Percentiles rank a stretch among this genome's conserved stretches.
These are phyloP conservation scores for Fusarium nodosum DNA, from an alignment of 2,329 filamentous ascomycete species.

Conservation along the genomic window DNA sequence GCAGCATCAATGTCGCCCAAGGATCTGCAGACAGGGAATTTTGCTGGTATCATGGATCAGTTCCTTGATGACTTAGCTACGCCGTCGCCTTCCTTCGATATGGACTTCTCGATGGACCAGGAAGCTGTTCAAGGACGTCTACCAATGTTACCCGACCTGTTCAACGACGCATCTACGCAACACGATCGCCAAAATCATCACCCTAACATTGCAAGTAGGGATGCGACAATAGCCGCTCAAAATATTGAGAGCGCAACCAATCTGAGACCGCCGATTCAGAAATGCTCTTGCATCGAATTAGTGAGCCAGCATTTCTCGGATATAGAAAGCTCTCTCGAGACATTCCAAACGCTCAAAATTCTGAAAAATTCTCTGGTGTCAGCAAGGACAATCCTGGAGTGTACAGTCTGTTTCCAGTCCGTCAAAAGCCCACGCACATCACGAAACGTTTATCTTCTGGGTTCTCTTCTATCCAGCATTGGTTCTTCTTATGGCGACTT, in stretches of 20 bases:
- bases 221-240: neutral
- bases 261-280: neutral
- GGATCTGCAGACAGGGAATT: neutral
- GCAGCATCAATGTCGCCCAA: neutral
- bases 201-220: neutral
- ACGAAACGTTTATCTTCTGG: neutral
- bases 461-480: constrained; percentile 8
- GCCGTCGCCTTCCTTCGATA: constrained; percentile 2
- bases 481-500: constrained; percentile 22
- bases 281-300: constrained; percentile 15
- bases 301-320: constrained; percentile 21
- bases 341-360: constrained; percentile 19
- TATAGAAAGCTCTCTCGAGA: constrained; percentile 18
- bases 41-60: constrained; percentile 23
- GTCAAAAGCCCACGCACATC: constrained; percentile 22
- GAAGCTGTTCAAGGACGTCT: neutral
- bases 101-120: constrained; percentile 5
- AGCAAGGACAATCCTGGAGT: constrained; percentile 10
- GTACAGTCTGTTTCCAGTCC: constrained; percentile 16
- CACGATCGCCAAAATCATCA: neutral
- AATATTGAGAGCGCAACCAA: neutral
- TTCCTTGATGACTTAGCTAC: constrained; percentile 9
- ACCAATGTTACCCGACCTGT: neutral
- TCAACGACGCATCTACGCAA: neutral
- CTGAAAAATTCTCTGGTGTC: constrained; percentile 15